Conservation (phyloP, 495 filamentous ascomycete species). For the Daldinia bambusicola region DNA sequence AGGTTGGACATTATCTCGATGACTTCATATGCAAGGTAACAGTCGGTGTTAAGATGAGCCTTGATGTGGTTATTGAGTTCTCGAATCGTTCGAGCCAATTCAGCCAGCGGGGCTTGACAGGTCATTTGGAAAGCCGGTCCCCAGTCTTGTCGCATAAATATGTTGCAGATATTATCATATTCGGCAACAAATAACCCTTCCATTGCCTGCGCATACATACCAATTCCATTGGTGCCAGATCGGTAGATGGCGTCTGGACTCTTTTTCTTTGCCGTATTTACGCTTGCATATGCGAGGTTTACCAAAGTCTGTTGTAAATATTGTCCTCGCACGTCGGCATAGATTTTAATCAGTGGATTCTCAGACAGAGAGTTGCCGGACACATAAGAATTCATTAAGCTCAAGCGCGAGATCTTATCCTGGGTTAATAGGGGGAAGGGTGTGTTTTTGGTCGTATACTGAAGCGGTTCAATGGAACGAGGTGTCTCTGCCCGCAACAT, state of each 20-base stretch:
- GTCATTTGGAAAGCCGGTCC: constrained; percentile 78
- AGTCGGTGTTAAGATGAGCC: constrained; percentile 87
- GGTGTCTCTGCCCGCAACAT: constrained; percentile 74
- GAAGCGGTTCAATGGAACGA: constrained; percentile 83
- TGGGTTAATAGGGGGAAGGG: constrained; percentile 59
- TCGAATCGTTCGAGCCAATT: constrained; percentile 84
- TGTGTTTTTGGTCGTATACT: constrained; percentile 90
- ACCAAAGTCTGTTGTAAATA: constrained; percentile 82
- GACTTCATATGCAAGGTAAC: constrained; percentile 95
- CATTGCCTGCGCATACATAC: constrained; percentile 85
- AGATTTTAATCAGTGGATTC: constrained; percentile 74
- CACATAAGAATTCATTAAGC: constrained; percentile 63
- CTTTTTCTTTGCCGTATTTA: constrained; percentile 87
- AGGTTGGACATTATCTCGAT: constrained; percentile 88
- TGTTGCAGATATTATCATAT: constrained; percentile 83
- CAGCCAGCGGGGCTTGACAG: constrained; percentile 76
- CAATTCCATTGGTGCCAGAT: constrained; percentile 92
- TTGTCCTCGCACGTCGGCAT: constrained; percentile 83
- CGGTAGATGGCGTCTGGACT: constrained; percentile 83
- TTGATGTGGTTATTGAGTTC: constrained; percentile 93
- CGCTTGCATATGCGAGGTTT: constrained; percentile 86
- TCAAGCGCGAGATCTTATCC: constrained; percentile 61
- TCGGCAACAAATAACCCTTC: constrained; percentile 87
- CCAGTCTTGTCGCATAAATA: constrained; percentile 89
- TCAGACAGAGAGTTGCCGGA: constrained; percentile 65